phyloP scores from a whole-genome alignment of 805 yeast species.

The Candida adriatica region DNA sequence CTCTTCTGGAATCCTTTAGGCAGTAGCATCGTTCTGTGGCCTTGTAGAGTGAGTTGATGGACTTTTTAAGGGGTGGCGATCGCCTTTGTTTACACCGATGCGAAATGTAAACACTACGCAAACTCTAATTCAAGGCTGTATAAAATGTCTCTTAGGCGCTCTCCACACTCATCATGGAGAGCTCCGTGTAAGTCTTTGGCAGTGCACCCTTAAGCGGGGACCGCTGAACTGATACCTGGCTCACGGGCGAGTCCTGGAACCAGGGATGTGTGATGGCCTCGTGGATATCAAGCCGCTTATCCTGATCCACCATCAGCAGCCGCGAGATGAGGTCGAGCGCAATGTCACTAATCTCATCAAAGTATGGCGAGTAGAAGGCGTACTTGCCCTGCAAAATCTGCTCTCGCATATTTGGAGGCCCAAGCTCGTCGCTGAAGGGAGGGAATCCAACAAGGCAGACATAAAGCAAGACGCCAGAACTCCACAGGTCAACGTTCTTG shows the following conservation, averaged over 20 bases:
- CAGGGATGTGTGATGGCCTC: conserved; percentile 88
- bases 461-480: conserved; percentile 69
- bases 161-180: conserved; percentile 20
- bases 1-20: no score
- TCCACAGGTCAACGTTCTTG: conserved; percentile 76
- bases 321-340: conserved; percentile 61
- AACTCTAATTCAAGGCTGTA: no score
- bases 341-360: conserved; percentile 64
- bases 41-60: background rate
- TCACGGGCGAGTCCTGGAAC: conserved; percentile 35
- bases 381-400: conserved; percentile 61
- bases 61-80: no score
- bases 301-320: conserved; percentile 57
- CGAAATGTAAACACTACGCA: conserved; percentile 8
- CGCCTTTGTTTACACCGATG: no score
- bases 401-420: conserved; percentile 72
- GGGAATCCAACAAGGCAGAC: conserved; percentile 82
- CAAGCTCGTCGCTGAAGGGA: conserved; percentile 76
- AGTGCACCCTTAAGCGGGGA: conserved; percentile 24
- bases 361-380: conserved; percentile 74
- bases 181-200: conserved; percentile 33
- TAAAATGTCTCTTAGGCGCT: conserved; percentile 1
- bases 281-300: conserved; percentile 70
- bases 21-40: background rate
- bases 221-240: conserved; percentile 17